Evolutionary conservation across 352 stramenopile genomes (phyloP).

Genomic region (Phytophthora hybrid): DNA sequence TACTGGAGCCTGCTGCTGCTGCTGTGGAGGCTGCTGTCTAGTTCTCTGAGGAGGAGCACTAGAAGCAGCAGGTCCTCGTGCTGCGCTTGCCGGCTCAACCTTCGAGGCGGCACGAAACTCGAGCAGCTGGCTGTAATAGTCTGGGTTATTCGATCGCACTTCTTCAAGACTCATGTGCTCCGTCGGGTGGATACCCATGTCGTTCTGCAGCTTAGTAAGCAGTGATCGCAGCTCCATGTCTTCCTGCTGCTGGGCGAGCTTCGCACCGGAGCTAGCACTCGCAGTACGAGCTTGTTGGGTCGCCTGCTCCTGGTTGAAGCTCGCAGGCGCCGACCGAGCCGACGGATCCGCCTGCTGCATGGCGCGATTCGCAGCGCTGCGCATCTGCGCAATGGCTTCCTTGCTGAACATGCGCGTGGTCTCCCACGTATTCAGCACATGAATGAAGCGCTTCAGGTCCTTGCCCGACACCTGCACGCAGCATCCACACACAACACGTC

Average conservation of each 20-base stretch:
- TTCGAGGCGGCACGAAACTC: slow-evolving; percentile 64
- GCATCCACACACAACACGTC: neutral
- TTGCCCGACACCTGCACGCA: slow-evolving; percentile 72
- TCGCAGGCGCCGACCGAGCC: slow-evolving; percentile 45
- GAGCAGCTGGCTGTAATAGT: slow-evolving; percentile 85
- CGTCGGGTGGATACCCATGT: slow-evolving; percentile 88
- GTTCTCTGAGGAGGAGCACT: slow-evolving; percentile 23
- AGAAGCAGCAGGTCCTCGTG: slow-evolving; percentile 12
- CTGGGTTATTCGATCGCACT: slow-evolving; percentile 86
- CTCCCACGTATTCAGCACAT: slow-evolving; percentile 90
- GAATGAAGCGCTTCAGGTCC: slow-evolving; percentile 84
- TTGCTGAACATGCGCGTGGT: slow-evolving; percentile 62
- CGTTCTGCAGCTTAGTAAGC: slow-evolving; percentile 87
- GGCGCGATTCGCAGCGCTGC: slow-evolving; percentile 64
- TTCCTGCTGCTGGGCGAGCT: slow-evolving; percentile 49
- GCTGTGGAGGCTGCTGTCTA: slow-evolving; percentile 13
- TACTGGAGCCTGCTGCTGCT: slow-evolving; percentile 25
- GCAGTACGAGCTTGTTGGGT: slow-evolving; percentile 11
- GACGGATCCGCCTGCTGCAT: slow-evolving; percentile 60
- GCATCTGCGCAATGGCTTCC: slow-evolving; percentile 75
- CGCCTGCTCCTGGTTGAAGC: slow-evolving; percentile 56
- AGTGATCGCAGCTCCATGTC: slow-evolving; percentile 85
- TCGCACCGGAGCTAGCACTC: slow-evolving; percentile 20
- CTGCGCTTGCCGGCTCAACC: slow-evolving; percentile 23
- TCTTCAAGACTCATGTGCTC: slow-evolving; percentile 89